Base-by-base conservation (phyloP, 2,329 filamentous ascomycete species). In the Periconia digitata region DNA sequence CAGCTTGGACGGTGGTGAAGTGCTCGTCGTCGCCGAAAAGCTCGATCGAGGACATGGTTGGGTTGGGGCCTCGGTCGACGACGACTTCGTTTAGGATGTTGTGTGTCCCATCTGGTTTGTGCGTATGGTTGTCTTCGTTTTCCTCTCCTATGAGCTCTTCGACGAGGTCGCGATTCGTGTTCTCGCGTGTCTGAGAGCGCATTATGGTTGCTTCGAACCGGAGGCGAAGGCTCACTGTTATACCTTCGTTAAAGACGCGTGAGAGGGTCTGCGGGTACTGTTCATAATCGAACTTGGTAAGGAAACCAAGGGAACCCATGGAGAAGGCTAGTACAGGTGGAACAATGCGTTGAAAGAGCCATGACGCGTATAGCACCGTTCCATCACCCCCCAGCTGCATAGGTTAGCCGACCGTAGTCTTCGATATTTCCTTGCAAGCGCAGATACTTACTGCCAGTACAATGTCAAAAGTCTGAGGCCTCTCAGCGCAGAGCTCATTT, bases 51-150 rank as follows among this genome's bases (percentile, higher is more conserved):
- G 90, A 94, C 89, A 99, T 92, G 45, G 91, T 96, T 39, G 92
- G 85, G 71, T 95, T 96, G 6, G 94, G 94, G 0, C 94, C 94
- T 16, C 94, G 82, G 65, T 99, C 94, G 23, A 97, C 84, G 8
- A 99, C 92, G n/a, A 97, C 85, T 69, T 99, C 94, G 63, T 99
- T 99, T 53, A 99, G 75, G 49, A 97, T 95, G 71, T 96, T 90
- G 69, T 86, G 90, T 1, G 89, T 92, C 34, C 85, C 84, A 60
- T 94, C 90, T 0, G 92, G 92, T 36, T 78, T 81, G 74, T 97
- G 94, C 0, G 92, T 97, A 58, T 86, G 84, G 59, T 88, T 85
- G 60, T 95, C 88, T 39, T 92, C 90, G 40, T 83, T 84, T 73
- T 92, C 90, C 65, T 92, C 89, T 5, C 90, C 92, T 42, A 96